Evolutionary conservation across 306 rosid genomes (phyloP).

Genomic region (Pterocarpus macrocarpus): DNA sequence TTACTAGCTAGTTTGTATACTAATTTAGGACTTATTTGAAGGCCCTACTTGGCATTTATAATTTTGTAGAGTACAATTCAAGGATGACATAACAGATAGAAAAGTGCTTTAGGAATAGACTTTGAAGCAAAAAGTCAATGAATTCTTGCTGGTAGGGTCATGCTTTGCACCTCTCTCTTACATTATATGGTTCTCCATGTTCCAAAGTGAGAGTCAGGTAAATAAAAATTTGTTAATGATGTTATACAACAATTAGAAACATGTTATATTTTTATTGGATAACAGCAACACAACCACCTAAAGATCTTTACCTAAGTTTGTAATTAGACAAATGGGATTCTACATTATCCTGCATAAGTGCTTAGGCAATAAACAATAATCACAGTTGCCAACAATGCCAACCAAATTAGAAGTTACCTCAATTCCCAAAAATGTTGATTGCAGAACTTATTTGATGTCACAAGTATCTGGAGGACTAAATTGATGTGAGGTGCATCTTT

Average conservation of each 20-base stretch:
- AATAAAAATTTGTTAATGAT: neutral
- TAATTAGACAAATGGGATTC: neutral
- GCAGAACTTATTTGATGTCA: too few relatives aligned
- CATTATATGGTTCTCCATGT: neutral
- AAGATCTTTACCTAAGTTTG: neutral
- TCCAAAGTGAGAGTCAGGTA: neutral
- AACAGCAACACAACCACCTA: too few relatives aligned
- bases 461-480: too few relatives aligned
- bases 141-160: constrained; percentile 13
- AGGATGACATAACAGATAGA: neutral
- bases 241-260: neutral
- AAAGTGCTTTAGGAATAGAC: neutral
- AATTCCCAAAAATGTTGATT: neutral
- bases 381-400: neutral
- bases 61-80: constrained; percentile 12
- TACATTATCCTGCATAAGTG: too few relatives aligned
- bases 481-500: too few relatives aligned
- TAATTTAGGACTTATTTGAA: constrained; percentile 32
- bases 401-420: neutral
- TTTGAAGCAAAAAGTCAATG: constrained; percentile 4
- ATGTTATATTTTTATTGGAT: neutral
- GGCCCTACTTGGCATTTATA: neutral
- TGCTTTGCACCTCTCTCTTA: neutral
- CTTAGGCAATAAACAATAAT: neutral
- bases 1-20: neutral